Conservation (phyloP, 2,329 filamentous ascomycete genomes). For the Fusarium bulbicola region DNA sequence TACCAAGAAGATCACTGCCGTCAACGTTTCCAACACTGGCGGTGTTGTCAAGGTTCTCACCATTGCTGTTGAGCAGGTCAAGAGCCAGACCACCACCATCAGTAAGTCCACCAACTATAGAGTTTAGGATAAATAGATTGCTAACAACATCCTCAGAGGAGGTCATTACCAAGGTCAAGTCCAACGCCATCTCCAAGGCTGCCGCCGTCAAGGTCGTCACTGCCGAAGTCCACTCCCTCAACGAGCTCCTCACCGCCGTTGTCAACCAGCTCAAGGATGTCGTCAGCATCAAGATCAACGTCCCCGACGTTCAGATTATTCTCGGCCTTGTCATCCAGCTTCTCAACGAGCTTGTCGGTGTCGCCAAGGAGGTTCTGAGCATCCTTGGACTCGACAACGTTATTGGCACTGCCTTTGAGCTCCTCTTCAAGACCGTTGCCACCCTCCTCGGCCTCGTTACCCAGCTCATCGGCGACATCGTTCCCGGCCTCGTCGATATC, state of each 20-base stretch:
- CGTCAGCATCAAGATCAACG: slow-evolving; percentile 3
- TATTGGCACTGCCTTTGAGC: background rate
- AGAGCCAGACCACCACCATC: slow-evolving; percentile 9
- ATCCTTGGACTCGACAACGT: slow-evolving; percentile 15
- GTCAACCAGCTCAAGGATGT: slow-evolving; percentile 21
- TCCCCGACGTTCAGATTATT: slow-evolving; percentile 18
- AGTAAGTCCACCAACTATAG: background rate
- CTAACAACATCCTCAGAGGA: background rate
- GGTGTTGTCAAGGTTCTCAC: slow-evolving; percentile 22
- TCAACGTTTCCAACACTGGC: slow-evolving; percentile 6
- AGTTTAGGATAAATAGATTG: accelerated
- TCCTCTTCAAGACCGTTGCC: slow-evolving; percentile 16
- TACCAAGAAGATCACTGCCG: slow-evolving; percentile 18
- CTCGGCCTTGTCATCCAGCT: slow-evolving; percentile 17
- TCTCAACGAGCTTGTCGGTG: slow-evolving; percentile 10
- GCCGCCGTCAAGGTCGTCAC: slow-evolving; percentile 2
- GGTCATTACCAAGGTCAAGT: slow-evolving; percentile 11
- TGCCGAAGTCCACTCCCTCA: slow-evolving; percentile 2
- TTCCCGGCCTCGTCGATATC: slow-evolving; percentile 18
- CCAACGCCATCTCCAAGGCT: slow-evolving; percentile 6
- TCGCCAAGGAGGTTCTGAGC: slow-evolving; percentile 3
- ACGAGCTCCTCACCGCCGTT: slow-evolving; percentile 12
- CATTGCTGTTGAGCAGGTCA: slow-evolving; percentile 13
- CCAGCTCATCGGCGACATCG: slow-evolving; percentile 19
- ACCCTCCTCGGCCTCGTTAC: slow-evolving; percentile 13